phyloP scores from a whole-genome alignment of 108 stramenopile species.

The Cylindrotheca fusiformis region DNA sequence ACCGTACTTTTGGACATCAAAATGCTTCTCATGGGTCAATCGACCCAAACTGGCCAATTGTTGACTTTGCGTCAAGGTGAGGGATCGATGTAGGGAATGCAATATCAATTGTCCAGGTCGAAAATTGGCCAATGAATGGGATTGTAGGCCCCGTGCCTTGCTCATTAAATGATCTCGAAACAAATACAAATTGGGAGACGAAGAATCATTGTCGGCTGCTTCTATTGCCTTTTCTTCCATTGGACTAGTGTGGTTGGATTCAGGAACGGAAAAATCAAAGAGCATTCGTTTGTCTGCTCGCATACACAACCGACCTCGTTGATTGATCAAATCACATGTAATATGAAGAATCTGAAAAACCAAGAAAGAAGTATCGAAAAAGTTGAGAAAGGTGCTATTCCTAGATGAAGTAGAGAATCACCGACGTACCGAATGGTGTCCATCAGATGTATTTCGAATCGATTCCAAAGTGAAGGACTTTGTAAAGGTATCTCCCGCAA shows the following conservation, averaged over 20 bases:
- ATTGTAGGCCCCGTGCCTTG: slow-evolving; percentile 57
- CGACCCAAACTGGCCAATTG: slow-evolving; percentile 77
- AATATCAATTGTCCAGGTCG: slow-evolving; percentile 69
- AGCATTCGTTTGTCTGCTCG: slow-evolving; percentile 83
- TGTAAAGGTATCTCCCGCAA: slow-evolving; percentile 83
- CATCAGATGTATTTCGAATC: slow-evolving; percentile 72
- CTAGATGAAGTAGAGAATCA: neutral
- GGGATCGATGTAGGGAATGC: slow-evolving; percentile 56
- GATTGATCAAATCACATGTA: slow-evolving; percentile 77
- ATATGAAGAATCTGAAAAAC: slow-evolving; percentile 53
- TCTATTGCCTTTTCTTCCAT: too few species aligned
- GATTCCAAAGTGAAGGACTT: slow-evolving; percentile 72
- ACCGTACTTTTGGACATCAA: slow-evolving; percentile 65
- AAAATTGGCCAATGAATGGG: slow-evolving; percentile 60
- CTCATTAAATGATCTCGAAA: slow-evolving; percentile 79
- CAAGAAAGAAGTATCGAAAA: neutral
- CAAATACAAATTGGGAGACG: slow-evolving; percentile 32
- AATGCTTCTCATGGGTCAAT: slow-evolving; percentile 82
- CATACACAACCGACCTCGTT: slow-evolving; percentile 78
- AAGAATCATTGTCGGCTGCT: slow-evolving; percentile 8
- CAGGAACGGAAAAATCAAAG: slow-evolving; percentile 76
- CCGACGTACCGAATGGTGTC: slow-evolving; percentile 49
- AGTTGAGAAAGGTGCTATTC: neutral
- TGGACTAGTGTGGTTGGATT: slow-evolving; percentile 30
- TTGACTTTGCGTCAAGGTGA: slow-evolving; percentile 72